phyloP scores from a whole-genome alignment of 2,329 filamentous ascomycete genomes.

The Gaeumannomyces tritici region DNA sequence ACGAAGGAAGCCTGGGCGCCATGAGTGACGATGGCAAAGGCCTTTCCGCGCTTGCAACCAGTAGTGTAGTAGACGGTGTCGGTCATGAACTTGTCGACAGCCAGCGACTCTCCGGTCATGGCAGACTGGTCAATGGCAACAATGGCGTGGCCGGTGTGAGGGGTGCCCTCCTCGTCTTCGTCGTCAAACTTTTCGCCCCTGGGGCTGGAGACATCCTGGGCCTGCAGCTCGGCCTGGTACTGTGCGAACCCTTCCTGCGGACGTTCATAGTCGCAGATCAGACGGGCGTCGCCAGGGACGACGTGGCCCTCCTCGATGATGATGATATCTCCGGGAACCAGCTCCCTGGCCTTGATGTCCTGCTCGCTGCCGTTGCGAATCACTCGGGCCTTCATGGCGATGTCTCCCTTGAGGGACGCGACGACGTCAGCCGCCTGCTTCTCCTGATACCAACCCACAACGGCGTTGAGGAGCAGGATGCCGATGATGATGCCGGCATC shows the following conservation, averaged over 20 bases:
- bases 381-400: slow-evolving; percentile 63
- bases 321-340: slow-evolving; percentile 69
- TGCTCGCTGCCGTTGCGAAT: slow-evolving; percentile 58
- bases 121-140: slow-evolving; percentile 70
- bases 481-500: slow-evolving; percentile 70
- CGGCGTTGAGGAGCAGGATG: slow-evolving; percentile 65
- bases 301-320: slow-evolving; percentile 64
- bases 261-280: slow-evolving; percentile 64
- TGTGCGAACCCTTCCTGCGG: slow-evolving; percentile 39
- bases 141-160: slow-evolving; percentile 55
- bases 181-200: slow-evolving; percentile 50
- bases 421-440: slow-evolving; percentile 73
- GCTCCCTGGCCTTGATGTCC: slow-evolving; percentile 62
- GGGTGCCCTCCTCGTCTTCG: slow-evolving; percentile 38
- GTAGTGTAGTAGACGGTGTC: slow-evolving; percentile 71
- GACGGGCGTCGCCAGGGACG: slow-evolving; percentile 58
- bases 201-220: slow-evolving; percentile 50
- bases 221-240: slow-evolving; percentile 47
- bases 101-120: slow-evolving; percentile 72
- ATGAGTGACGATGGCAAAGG: slow-evolving; percentile 58
- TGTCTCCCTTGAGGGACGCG: slow-evolving; percentile 66
- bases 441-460: slow-evolving; percentile 73
- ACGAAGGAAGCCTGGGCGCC: slow-evolving; percentile 67
- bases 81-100: slow-evolving; percentile 67
- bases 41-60: slow-evolving; percentile 72